A percentile compares a stretch with the other conserved stretches of the same genome.
phyloP scores from a whole-genome alignment of 108 stramenopile genomes.

The Parietichytrium sp. region DNA sequence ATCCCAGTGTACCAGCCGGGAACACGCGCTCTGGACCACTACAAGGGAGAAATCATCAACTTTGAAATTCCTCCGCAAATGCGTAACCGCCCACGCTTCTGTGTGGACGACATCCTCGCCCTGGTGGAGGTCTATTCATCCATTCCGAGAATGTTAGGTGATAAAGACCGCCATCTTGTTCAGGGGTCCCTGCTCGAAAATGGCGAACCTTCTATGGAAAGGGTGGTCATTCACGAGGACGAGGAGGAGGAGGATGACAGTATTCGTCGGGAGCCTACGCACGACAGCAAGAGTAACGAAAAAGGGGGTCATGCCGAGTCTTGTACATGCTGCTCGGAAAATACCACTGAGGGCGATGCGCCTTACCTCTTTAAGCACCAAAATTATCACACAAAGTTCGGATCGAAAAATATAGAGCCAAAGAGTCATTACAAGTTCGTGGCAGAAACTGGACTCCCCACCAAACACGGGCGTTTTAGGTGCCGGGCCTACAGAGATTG shows the following conservation, averaged over 20 bases:
- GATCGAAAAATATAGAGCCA: not conserved
- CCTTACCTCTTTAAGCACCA: not conserved
- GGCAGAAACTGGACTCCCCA: slow-evolving; percentile 55
- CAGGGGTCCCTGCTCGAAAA: too few species aligned
- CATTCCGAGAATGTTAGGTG: not conserved
- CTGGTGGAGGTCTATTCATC: slow-evolving; percentile 3
- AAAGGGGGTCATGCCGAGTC: too few species aligned
- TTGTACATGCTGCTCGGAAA: too few species aligned
- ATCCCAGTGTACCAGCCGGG: not conserved
- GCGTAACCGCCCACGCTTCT: not conserved
- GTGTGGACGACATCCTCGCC: slow-evolving; percentile 10
- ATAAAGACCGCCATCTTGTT: too few species aligned
- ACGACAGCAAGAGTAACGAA: too few species aligned
- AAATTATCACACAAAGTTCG: not conserved
- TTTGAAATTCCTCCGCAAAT: slow-evolving; percentile 35
- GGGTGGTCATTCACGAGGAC: too few species aligned
- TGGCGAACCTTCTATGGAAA: too few species aligned
- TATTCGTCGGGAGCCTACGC: too few species aligned
- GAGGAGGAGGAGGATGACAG: too few species aligned
- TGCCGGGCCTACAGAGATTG: slow-evolving; percentile 55
- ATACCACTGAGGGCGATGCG: not conserved
- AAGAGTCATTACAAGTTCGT: slow-evolving; percentile 26
- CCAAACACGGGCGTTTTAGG: slow-evolving; percentile 45
- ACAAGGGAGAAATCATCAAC: not conserved
- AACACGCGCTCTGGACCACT: not conserved